These are phyloP conservation scores for Pythium myriotylum DNA, from an alignment of 352 stramenopile species.

Conservation along the genomic window DNA sequence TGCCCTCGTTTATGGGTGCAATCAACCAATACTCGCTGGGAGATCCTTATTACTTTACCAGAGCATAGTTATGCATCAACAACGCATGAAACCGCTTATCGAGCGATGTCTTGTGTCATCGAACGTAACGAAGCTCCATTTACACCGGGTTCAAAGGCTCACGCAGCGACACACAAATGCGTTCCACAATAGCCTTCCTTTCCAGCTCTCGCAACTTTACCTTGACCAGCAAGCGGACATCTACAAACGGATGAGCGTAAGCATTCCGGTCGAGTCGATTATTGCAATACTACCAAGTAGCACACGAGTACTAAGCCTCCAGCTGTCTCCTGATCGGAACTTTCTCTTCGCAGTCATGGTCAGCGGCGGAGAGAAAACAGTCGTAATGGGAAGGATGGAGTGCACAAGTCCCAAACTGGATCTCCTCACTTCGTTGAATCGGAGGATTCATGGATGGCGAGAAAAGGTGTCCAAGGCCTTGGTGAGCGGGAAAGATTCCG, in stretches of 20 bases:
- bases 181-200: slow-evolving; percentile 49
- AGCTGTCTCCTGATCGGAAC: slow-evolving; percentile 69
- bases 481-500: slow-evolving; percentile 22
- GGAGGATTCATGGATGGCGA: slow-evolving; percentile 45
- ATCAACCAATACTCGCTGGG: slow-evolving; percentile 44
- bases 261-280: slow-evolving; percentile 40
- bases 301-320: slow-evolving; percentile 50
- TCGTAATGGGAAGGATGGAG: slow-evolving; percentile 61
- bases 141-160: slow-evolving; percentile 43
- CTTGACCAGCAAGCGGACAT: slow-evolving; percentile 66
- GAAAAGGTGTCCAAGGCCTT: slow-evolving; percentile 38
- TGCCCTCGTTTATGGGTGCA: slow-evolving; percentile 55
- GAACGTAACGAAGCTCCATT: slow-evolving; percentile 55
- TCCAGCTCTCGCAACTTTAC: slow-evolving; percentile 69
- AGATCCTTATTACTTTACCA: slow-evolving; percentile 71
- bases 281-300: slow-evolving; percentile 43
- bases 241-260: slow-evolving; percentile 61
- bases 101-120: slow-evolving; percentile 37
- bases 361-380: slow-evolving; percentile 39
- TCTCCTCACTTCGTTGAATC: slow-evolving; percentile 32
- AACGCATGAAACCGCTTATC: slow-evolving; percentile 38
- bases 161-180: slow-evolving; percentile 43
- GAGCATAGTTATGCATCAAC: slow-evolving; percentile 40
- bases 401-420: slow-evolving; percentile 41
- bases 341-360: slow-evolving; percentile 64